phyloP scores from a whole-genome alignment of 2,329 filamentous ascomycete genomes.

The Penicillium sp. region DNA sequence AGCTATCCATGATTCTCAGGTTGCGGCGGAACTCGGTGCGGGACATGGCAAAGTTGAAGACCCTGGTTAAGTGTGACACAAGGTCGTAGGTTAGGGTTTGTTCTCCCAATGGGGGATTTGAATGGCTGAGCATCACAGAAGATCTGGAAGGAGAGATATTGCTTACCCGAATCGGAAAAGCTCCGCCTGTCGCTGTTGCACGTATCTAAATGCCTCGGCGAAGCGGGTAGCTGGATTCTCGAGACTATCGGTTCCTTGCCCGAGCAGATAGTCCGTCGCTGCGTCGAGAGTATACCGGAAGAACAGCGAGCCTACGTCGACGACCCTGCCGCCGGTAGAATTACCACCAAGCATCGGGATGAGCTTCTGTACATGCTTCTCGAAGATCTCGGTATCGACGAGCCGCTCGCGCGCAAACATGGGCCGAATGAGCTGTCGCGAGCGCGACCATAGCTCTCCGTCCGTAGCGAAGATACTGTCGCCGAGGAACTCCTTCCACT shows the following conservation, averaged over 20 bases:
- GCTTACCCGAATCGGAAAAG: slow-evolving; percentile 63
- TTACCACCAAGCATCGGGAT: slow-evolving; percentile 65
- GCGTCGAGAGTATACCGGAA: slow-evolving; percentile 83
- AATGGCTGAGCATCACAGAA: background rate
- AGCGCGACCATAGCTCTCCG: slow-evolving; percentile 75
- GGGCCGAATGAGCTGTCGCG: slow-evolving; percentile 80
- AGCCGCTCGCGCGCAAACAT: slow-evolving; percentile 86
- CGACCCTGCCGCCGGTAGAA: slow-evolving; percentile 43
- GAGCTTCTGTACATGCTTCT: slow-evolving; percentile 73
- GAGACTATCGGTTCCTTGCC: slow-evolving; percentile 67
- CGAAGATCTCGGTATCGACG: slow-evolving; percentile 80
- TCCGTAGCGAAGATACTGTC: slow-evolving; percentile 84
- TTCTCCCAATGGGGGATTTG: slow-evolving; percentile 1
- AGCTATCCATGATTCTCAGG: slow-evolving; percentile 70
- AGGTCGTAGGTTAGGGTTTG: slow-evolving; percentile 10
- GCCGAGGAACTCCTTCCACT: slow-evolving; percentile 81
- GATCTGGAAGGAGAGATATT: background rate
- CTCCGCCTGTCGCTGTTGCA: slow-evolving; percentile 72
- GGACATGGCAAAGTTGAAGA: slow-evolving; percentile 65
- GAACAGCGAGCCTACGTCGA: slow-evolving; percentile 77
- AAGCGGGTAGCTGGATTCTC: slow-evolving; percentile 68
- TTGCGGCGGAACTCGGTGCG: slow-evolving; percentile 63
- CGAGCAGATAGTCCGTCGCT: slow-evolving; percentile 82
- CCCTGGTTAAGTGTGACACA: slow-evolving; percentile 42
- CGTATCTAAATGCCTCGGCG: slow-evolving; percentile 77